Evolutionary conservation across 208 protist genomes (phyloP), one percentile per base, ranked within the genome.

Genomic region (Leishmania lainsoni): DNA sequence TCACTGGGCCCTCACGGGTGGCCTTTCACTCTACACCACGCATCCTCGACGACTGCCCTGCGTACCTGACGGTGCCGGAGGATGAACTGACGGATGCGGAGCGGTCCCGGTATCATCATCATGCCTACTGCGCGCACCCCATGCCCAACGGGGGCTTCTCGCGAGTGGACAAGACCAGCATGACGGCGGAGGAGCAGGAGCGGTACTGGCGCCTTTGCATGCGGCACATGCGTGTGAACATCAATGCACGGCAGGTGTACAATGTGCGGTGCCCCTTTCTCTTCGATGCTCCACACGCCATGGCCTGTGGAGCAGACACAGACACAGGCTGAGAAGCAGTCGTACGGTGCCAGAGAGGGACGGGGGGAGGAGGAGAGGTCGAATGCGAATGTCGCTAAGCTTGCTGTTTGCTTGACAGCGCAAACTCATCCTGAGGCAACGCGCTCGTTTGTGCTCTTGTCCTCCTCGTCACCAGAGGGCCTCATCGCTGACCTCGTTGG

Each of bases 161-260:
- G 45, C 73, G 12, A 10, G 86, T 95, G 49, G 79, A 89, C 14
- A 83, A 86, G 76, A 48, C 32, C 0, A 16, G 6, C 3, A 86
- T 92, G 86, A 68, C 80, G n/a, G 81, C 74, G 29, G 82, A 77
- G 68, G 89, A 86, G 42, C 52, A 61, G 58, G 94, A 95, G 78
- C 81, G 89, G 0, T 97, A 97, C 85, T 97, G 94, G 94, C 75
- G 91, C 12, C 79, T 93, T 45, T 92, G 90, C 76, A 97, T 97
- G 92, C 91, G 86, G 16, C 91, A 96, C 78, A 87, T 97, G 89
- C 94, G 94, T 0, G 82, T 97, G 61, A 97, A 97, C 82, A 96
- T 97, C 75, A 97, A 96, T 72, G 94, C 88, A 9, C 83, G 94
- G 20, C 94, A 97, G 82, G 94, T 97, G 68, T 96, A 95, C 86